Evolutionary conservation across 2,329 filamentous ascomycete species (phyloP), one percentile per base, ranked within the genome.

Genomic region (Clonostachys sp.): DNA sequence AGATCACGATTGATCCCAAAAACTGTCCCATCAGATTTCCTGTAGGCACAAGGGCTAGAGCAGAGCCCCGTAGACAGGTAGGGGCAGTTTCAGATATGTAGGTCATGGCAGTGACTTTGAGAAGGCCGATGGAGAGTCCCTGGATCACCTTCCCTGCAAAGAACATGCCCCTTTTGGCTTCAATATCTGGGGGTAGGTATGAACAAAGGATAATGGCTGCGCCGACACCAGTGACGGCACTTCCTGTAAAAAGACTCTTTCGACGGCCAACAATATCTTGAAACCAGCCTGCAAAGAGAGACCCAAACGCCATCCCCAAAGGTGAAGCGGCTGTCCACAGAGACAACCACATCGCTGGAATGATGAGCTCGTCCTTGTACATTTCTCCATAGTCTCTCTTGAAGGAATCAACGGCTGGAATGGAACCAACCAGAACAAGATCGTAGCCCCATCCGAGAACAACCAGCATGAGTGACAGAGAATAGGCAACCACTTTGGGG

Each of bases 21-120:
- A 78, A 58, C 55, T 78, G 72, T 7, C 74, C 74, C 0, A 76
- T 50, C 5, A 77, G 62, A 17, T 67, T 74, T 54, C 77, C 74
- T 4, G 70, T 68, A 5, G 75, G 74, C 45, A 77, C 71, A 40
- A 77, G 64, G 2, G 73, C 71, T 55, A 78, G 67, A 3, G 70
- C 63, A 1, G 74, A 67, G 3, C 71, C 75, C 36, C 75, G 65
- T 9, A 78, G 61, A 5, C 59, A 61, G 1, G 68, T 63, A 1
- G 75, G 73, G 1, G 72, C 57, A n/a, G 74, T 69, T 50, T 78
- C 75, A 13, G 73, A 76, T 52, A 76, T 67, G 58, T 76, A 77
- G 0, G 74, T 77, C 48, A 71, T 63, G 5, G 64, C 61, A 8
- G 66, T 65, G 36, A 65, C 61, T 58, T 71, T 70, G 46, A 74